phyloP scores from a whole-genome alignment of 805 yeast species.

The Candida pseudofarinosa region DNA sequence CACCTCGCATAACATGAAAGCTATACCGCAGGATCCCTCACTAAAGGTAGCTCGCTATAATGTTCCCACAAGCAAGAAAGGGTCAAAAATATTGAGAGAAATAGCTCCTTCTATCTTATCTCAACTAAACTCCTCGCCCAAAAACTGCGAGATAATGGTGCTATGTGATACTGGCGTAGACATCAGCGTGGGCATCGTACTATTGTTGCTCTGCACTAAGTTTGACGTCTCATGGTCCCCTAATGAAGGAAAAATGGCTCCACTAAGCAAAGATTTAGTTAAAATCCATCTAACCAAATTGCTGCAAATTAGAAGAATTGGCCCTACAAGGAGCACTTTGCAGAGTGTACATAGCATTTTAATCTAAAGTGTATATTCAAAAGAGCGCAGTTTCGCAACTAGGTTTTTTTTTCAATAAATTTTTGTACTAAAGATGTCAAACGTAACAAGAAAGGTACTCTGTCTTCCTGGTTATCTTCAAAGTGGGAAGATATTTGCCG shows the following conservation, averaged over 20 bases:
- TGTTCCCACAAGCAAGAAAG: conserved; percentile 49
- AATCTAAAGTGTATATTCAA: no score
- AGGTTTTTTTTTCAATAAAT: not conserved
- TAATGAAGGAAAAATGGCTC: conserved; percentile 8
- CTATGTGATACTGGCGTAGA: conserved; percentile 67
- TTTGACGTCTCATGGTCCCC: conserved; percentile 42
- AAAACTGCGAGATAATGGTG: conserved; percentile 30
- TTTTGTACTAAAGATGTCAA: conserved; percentile 2
- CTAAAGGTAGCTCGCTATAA: conserved; percentile 10
- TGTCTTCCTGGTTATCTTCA: conserved; percentile 40
- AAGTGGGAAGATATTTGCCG: conserved; percentile 28
- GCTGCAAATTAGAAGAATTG: conserved; percentile 46
- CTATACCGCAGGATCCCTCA: conserved; percentile 5
- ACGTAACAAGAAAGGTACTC: conserved; percentile 11
- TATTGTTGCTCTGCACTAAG: conserved; percentile 47
- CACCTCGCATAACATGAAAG: conserved; percentile 9
- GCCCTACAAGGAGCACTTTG: conserved; percentile 75
- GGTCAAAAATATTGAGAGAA: conserved; percentile 57
- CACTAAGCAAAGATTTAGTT: conserved; percentile 46
- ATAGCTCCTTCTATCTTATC: conserved; percentile 42
- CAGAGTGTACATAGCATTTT: conserved; percentile 58
- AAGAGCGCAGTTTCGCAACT: not conserved
- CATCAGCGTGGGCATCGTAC: conserved; percentile 56
- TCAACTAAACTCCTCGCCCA: not conserved
- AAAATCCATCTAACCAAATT: conserved; percentile 53